Percentiles rank a stretch among this genome's conserved stretches.
These are phyloP conservation scores for Fusarium circinatum DNA, from an alignment of 2,329 filamentous ascomycete species.

Conservation along the genomic window DNA sequence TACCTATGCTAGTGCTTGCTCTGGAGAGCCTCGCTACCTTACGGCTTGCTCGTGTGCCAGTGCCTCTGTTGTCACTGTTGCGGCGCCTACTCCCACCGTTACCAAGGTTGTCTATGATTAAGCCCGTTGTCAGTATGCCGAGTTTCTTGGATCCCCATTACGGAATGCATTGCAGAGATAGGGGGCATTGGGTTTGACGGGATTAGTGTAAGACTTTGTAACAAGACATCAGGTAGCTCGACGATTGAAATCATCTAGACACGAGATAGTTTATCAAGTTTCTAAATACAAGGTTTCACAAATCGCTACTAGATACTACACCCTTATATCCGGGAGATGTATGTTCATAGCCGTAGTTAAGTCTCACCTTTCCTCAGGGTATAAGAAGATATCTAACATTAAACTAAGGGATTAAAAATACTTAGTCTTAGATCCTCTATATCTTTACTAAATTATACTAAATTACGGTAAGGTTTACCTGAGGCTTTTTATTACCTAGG, in stretches of 20 bases:
- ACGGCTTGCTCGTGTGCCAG: conserved; percentile 36
- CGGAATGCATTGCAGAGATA: background rate
- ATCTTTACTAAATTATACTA: too few species aligned
- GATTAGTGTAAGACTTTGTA: background rate
- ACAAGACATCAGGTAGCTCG: background rate
- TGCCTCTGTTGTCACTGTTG: conserved; percentile 25
- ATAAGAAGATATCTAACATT: too few species aligned
- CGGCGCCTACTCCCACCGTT: conserved; percentile 29
- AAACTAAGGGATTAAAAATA: too few species aligned
- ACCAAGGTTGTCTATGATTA: conserved; percentile 27
- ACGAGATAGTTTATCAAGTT: background rate
- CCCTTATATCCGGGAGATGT: background rate
- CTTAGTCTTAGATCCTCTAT: too few species aligned
- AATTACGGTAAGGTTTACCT: too few species aligned
- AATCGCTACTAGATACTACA: background rate
- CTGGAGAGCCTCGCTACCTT: conserved; percentile 31
- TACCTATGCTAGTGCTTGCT: conserved; percentile 38
- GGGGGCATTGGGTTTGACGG: too few species aligned
- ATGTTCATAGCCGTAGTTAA: background rate
- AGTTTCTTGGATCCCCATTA: background rate
- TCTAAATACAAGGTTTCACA: background rate
- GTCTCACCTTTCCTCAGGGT: background rate
- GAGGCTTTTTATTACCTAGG: too few species aligned
- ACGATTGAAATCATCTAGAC: background rate
- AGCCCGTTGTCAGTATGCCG: too few species aligned